A percentile compares a stretch with the other conserved stretches of the same genome.
Conservation (phyloP, 2,329 filamentous ascomycete species). For the Allantophomopsis lycopodina region DNA sequence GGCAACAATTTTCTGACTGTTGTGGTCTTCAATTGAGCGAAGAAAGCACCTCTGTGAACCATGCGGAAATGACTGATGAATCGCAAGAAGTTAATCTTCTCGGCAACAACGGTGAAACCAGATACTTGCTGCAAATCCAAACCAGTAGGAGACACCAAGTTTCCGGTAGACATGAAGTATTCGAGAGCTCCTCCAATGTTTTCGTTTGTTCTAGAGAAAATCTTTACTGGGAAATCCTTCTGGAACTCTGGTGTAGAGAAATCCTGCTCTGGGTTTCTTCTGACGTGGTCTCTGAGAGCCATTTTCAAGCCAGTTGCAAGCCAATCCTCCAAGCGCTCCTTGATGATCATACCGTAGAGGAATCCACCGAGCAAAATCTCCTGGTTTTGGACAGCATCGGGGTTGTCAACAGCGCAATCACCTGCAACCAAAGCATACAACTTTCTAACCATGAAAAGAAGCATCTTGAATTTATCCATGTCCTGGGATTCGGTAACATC, state of each 20-base stretch:
- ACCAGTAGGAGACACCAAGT: conserved; percentile 79
- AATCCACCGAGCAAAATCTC: conserved; percentile 90
- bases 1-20: conserved; percentile 90
- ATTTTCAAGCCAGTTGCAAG: conserved; percentile 40
- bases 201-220: conserved; percentile 74
- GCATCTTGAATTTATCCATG: conserved; percentile 82
- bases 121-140: conserved; percentile 90
- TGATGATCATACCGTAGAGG: conserved; percentile 87
- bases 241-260: conserved; percentile 69
- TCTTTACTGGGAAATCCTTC: conserved; percentile 64
- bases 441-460: conserved; percentile 94
- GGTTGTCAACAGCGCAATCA: conserved; percentile 88
- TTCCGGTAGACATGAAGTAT: conserved; percentile 94
- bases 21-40: conserved; percentile 93
- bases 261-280: conserved; percentile 44
- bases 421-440: conserved; percentile 86
- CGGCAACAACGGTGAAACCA: conserved; percentile 90
- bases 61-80: conserved; percentile 99
- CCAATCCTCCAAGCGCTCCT: conserved; percentile 88
- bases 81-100: conserved; percentile 97
- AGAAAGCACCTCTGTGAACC: conserved; percentile 98
- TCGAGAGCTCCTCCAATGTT: conserved; percentile 78
- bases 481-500: conserved; percentile 77
- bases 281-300: conserved; percentile 41
- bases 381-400: conserved; percentile 92